Evolutionary conservation across 108 stramenopile species (phyloP).

Genomic region (Nitzschia sp.): DNA sequence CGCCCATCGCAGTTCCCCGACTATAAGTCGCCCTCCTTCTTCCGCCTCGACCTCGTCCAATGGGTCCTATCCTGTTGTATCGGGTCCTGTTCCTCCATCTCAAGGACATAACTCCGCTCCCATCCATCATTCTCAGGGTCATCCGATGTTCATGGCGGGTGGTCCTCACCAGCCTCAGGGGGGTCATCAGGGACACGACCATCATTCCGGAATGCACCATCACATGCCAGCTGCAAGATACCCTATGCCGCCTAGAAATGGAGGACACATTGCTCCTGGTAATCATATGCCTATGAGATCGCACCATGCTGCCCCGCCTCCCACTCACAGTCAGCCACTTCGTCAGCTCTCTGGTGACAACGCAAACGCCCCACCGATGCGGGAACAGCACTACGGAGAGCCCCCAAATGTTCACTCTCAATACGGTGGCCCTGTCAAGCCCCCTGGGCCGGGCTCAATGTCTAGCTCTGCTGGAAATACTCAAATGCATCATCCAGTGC

Average conservation of each 20-base stretch:
- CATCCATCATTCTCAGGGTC: not conserved
- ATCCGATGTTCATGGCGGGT: not conserved
- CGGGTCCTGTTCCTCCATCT: not conserved
- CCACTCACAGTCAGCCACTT: not conserved
- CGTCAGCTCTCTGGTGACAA: not conserved
- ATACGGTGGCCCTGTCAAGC: not conserved
- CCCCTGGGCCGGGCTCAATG: constrained; percentile 10
- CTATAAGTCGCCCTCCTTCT: constrained; percentile 9
- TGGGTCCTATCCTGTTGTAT: not conserved
- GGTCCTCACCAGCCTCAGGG: not conserved
- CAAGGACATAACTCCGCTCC: not conserved
- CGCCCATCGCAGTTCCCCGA: constrained; percentile 16
- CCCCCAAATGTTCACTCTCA: not conserved
- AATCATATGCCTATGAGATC: not conserved
- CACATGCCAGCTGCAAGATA: constrained; percentile 20
- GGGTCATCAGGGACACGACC: constrained; percentile 8
- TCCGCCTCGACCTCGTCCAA: constrained; percentile 3
- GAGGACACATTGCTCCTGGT: not conserved
- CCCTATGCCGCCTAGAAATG: constrained; percentile 19
- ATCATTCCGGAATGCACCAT: constrained; percentile 11
- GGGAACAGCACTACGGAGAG: not conserved
- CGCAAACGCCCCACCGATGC: not conserved
- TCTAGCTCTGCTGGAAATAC: not conserved
- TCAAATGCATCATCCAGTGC: constrained; percentile 15
- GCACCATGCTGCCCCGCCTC: not conserved